A percentile compares a stretch with the other conserved stretches of the same genome.
phyloP scores from a whole-genome alignment of 495 filamentous ascomycete species.

The Lentithecium fluviatile region DNA sequence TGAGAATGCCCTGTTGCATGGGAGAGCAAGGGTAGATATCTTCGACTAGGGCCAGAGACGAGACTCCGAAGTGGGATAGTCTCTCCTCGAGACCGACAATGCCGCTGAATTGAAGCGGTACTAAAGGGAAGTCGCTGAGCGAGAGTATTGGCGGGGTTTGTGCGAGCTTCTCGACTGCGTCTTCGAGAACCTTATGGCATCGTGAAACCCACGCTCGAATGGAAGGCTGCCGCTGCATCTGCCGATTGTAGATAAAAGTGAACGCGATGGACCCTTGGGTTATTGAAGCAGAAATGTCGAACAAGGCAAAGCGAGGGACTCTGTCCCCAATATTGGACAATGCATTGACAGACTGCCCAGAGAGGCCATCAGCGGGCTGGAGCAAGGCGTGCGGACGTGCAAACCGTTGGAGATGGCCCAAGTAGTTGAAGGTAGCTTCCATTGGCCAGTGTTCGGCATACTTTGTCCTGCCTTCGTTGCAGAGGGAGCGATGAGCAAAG shows the following conservation, averaged over 20 bases:
- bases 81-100: background rate
- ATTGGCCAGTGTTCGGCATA: slow-evolving; percentile 32
- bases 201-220: slow-evolving; percentile 37
- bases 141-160: no score
- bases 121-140: slow-evolving; percentile 42
- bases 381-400: slow-evolving; percentile 38
- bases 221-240: slow-evolving; percentile 35
- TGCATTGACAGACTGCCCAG: slow-evolving; percentile 41
- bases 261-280: slow-evolving; percentile 21
- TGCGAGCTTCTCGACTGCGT: no score
- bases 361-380: slow-evolving; percentile 9
- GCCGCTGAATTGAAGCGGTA: slow-evolving; percentile 35
- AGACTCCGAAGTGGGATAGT: background rate
- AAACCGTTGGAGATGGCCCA: slow-evolving; percentile 46
- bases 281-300: slow-evolving; percentile 32
- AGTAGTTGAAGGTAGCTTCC: slow-evolving; percentile 48
- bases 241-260: slow-evolving; percentile 34
- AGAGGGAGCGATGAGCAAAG: slow-evolving; percentile 15
- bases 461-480: background rate
- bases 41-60: slow-evolving; percentile 37
- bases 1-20: slow-evolving; percentile 47
- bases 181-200: background rate
- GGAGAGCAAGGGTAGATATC: slow-evolving; percentile 48
- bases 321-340: slow-evolving; percentile 26
- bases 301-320: slow-evolving; percentile 30